Evolutionary conservation across 441 rosid species (phyloP).

Genomic region (Erodium trifolium): DNA sequence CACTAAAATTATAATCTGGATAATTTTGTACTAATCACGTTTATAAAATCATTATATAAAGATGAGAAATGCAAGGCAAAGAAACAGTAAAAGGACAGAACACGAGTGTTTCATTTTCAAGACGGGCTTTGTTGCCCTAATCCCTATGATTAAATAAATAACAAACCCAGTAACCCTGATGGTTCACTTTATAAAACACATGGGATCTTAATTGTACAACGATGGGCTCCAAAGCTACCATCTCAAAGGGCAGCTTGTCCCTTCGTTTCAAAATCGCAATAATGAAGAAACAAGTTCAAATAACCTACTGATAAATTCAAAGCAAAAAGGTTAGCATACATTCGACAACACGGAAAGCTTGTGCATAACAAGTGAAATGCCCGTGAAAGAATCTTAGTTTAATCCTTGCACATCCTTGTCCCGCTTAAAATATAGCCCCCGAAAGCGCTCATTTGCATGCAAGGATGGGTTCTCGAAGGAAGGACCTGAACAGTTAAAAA

Average conservation of each 20-base stretch:
- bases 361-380: too few relatives aligned
- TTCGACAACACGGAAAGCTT: too few relatives aligned
- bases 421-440: slow-evolving; percentile 22
- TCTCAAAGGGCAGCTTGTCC: background rate
- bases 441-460: slow-evolving; percentile 82
- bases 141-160: background rate
- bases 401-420: too few relatives aligned
- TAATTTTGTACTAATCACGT: too few relatives aligned
- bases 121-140: background rate
- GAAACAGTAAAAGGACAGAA: background rate
- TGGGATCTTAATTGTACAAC: too few relatives aligned
- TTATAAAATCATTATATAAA: too few relatives aligned
- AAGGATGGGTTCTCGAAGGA: slow-evolving; percentile 39
- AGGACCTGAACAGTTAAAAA: slow-evolving; percentile 47
- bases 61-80: background rate
- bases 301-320: too few relatives aligned
- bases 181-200: background rate
- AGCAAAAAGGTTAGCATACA: too few relatives aligned
- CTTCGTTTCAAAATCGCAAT: slow-evolving; percentile 14
- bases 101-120: background rate
- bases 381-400: too few relatives aligned
- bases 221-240: background rate
- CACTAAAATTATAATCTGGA: too few relatives aligned
- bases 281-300: slow-evolving; percentile 21
- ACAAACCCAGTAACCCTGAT: background rate